Evolutionary conservation across 2,329 filamentous ascomycete genomes (phyloP), one percentile per base, ranked within the genome.

Genomic region (Penicillium sp.): DNA sequence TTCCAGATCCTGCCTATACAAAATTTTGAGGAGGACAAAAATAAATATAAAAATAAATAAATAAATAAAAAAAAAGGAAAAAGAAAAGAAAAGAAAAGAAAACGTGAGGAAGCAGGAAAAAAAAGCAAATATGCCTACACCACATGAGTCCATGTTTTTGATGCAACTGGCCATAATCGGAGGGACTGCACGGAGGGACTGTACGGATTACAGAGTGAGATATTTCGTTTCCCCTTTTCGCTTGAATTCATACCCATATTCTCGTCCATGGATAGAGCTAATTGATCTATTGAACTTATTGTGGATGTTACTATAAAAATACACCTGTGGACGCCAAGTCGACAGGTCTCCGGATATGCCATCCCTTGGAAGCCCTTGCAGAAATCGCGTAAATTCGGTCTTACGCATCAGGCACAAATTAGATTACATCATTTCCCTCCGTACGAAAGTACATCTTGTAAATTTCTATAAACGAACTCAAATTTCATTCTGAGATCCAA

Each of bases 311-410:
- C 40, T 29, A 55, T 45, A 24, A 16, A 26, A 55, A 37, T 35
- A 35, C 14, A 42, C 26, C 26, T 8, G 26, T 29, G 26, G 9
- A 29, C 22, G 39, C 40, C 53, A 52, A 55, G 40, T 55, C 22
- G 48, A 55, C n/a, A 52, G 48, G 48, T 52, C 47, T 26, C 40
- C 52, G 24, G 31, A 32, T 55, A 29, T 4, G 48, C 11, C 47
- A 50, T 39, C 48, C 47, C 53, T 51, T 55, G 53, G 10, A 11
- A 42, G 51, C 53, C 53, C 53, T 55, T 55, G 53, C 53, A 55
- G 53, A 26, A 42, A 18, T 20, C 38, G 22, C 24, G 37, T 24
- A n/a, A 4, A 18, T 5, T 20, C 2, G 20, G 22, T 29, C 20
- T 16, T 38, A 43, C 31, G 29, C 38, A 51, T 51, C 48, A 50